These are phyloP conservation scores for Lenwebbia sp. DNA, from an alignment of 345 rosid genomes.

Conservation along the genomic window DNA sequence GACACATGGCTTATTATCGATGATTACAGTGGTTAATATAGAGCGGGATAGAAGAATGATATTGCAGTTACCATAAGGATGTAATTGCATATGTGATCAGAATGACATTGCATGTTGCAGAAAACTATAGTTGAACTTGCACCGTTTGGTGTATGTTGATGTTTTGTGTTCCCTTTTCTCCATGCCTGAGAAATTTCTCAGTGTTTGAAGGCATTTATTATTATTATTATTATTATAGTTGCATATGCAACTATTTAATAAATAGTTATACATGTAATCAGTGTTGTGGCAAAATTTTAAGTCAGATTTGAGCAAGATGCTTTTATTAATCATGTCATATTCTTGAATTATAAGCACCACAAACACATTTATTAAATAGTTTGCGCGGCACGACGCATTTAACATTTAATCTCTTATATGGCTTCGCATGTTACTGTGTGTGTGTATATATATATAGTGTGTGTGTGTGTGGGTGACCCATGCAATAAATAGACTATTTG, in stretches of 20 bases:
- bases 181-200: background rate
- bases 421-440: background rate
- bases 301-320: background rate
- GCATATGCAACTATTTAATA: too few relatives aligned
- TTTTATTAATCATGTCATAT: background rate
- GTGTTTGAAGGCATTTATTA: background rate
- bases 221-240: background rate
- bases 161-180: background rate
- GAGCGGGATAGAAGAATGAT: background rate
- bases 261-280: background rate
- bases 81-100: background rate
- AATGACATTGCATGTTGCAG: background rate
- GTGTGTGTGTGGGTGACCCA: background rate
- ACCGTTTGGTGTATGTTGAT: background rate
- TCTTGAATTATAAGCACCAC: background rate
- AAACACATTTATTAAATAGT: background rate
- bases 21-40: constrained; percentile 12
- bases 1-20: constrained; percentile 90
- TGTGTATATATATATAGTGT: too few relatives aligned
- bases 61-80: background rate
- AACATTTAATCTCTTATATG: background rate
- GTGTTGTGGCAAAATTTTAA: background rate
- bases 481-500: background rate
- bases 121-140: background rate
- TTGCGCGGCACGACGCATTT: background rate